phyloP scores from a whole-genome alignment of 164 flowering plant species.

The Macadamia integrifolia region DNA sequence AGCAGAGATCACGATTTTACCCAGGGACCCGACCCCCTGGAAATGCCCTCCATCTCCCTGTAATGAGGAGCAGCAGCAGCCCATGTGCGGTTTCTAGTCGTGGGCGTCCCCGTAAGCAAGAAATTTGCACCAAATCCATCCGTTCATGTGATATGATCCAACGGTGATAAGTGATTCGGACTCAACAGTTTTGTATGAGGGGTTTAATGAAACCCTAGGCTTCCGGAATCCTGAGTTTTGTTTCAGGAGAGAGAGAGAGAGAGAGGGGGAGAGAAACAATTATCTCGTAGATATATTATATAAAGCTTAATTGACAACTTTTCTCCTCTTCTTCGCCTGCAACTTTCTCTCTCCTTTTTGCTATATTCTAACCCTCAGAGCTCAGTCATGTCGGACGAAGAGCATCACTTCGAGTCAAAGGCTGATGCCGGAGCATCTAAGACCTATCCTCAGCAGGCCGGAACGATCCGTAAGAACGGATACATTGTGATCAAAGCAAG shows the following conservation, averaged over 20 bases:
- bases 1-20: no score
- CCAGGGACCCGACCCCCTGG: no score
- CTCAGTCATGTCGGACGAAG: slow-evolving; percentile 63
- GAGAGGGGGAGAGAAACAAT: background rate
- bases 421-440: slow-evolving; percentile 68
- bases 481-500: slow-evolving; percentile 29
- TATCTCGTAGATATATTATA: no score
- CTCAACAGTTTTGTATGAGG: background rate
- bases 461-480: slow-evolving; percentile 35
- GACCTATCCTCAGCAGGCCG: slow-evolving; percentile 55
- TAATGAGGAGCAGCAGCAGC: no score
- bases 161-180: background rate
- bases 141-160: background rate
- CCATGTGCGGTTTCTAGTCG: no score
- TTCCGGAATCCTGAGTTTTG: background rate
- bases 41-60: no score
- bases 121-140: background rate
- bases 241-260: background rate
- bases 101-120: no score
- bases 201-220: background rate
- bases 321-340: background rate
- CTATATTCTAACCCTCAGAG: background rate
- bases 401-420: slow-evolving; percentile 62
- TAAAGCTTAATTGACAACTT: background rate
- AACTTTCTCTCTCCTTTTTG: background rate